phyloP scores from a whole-genome alignment of 306 rosid species.

The Argentina anserina region DNA sequence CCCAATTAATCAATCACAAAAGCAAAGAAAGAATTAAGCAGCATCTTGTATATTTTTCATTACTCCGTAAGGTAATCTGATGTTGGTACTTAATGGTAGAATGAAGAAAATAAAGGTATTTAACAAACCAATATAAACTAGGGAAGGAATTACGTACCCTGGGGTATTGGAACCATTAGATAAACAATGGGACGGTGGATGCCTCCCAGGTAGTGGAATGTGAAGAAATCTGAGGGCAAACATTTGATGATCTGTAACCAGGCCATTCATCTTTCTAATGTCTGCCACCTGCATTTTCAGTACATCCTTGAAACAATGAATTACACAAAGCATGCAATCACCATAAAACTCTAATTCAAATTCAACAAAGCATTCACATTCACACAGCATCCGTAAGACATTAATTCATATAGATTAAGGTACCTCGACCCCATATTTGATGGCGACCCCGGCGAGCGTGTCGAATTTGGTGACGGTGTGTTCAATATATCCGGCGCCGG shows the following conservation, averaged over 20 bases:
- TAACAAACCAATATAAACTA: neutral
- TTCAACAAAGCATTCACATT: too few species aligned
- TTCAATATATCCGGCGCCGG: conserved; percentile 39
- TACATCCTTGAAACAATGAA: neutral
- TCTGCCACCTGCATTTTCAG: conserved; percentile 56
- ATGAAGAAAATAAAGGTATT: neutral
- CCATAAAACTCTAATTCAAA: too few species aligned
- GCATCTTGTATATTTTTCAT: neutral
- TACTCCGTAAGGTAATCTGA: neutral
- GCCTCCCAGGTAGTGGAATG: conserved; percentile 91
- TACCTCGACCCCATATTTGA: conserved; percentile 96
- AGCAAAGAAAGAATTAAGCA: neutral
- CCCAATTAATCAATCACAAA: neutral
- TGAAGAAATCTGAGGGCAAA: conserved; percentile 78
- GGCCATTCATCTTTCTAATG: conserved; percentile 71
- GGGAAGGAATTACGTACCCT: conserved; percentile 25
- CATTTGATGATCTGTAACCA: conserved; percentile 87
- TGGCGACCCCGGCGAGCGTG: conserved; percentile 86
- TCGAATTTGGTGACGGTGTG: conserved; percentile 75
- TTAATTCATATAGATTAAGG: neutral
- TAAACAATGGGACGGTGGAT: conserved; percentile 78
- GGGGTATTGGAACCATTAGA: conserved; percentile 43
- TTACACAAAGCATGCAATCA: neutral
- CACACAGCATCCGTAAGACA: too few species aligned
- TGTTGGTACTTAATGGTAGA: too few species aligned